Evolutionary conservation across 228 moss, liverwort and hornwort species (phyloP).

Genomic region (Sphagnum fallax): DNA sequence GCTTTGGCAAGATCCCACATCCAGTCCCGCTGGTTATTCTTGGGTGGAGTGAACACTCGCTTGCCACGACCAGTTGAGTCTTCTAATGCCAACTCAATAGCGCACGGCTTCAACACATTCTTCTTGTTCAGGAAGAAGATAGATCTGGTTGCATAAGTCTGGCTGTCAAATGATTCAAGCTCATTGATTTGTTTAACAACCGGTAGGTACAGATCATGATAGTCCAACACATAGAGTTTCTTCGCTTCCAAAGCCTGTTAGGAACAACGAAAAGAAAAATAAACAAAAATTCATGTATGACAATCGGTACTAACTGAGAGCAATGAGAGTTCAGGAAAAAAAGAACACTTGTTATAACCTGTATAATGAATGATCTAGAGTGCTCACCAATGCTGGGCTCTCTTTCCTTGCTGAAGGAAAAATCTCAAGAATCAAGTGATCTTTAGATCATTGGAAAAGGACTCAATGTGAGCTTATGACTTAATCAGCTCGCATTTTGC

Average conservation of each 20-base stretch:
- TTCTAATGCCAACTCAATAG: conserved; percentile 1
- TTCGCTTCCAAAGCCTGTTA: conserved; percentile 27
- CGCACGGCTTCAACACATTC: conserved; percentile 10
- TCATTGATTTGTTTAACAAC: conserved; percentile 18
- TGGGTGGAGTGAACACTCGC: conserved; percentile 6
- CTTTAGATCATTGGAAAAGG: neutral
- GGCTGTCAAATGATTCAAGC: neutral
- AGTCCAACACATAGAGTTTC: conserved; percentile 29
- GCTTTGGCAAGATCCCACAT: conserved; percentile 8
- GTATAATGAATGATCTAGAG: neutral
- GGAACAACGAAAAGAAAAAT: neutral
- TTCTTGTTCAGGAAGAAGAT: conserved; percentile 18
- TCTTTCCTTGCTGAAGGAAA: neutral
- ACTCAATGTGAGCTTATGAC: neutral
- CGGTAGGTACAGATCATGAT: conserved; percentile 23
- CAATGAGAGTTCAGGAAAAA: neutral
- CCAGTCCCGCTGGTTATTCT: neutral
- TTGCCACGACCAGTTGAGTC: neutral
- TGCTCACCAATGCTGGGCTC: neutral
- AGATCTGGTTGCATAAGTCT: conserved; percentile 17
- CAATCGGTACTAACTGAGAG: neutral
- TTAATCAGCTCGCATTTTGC: neutral
- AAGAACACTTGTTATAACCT: neutral
- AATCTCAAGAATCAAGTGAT: neutral
- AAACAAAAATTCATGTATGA: too few relatives aligned